Evolutionary conservation across 2,329 filamentous ascomycete species (phyloP), one percentile per base, ranked within the genome.

Genomic region (Coniochaeta prunicola): DNA sequence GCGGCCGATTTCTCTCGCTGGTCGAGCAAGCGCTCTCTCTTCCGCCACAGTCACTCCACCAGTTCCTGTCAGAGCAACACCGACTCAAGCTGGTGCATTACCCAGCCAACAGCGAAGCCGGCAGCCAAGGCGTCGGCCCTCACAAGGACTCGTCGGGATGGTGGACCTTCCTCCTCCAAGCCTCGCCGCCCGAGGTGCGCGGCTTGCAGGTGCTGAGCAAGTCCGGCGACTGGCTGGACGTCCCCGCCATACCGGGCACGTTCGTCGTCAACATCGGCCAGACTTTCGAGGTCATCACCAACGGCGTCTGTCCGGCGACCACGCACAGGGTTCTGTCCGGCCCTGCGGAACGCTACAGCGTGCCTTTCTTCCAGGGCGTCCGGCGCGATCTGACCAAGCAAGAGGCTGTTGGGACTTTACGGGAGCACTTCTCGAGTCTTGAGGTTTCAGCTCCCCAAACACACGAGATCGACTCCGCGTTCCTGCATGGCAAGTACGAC

Each of bases 71-170:
- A 0, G 74, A 79, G 40, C 83, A 86, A 60, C 82, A 87, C 65
- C 79, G 84, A 4, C 74, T 87, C 40, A 85, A 86, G 64, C 71
- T 86, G 2, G 73, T 85, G 2, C 78, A 76, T 57, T 85, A 86
- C 58, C 80, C 81, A 0, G 64, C 70, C 0, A 58, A 61, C 2
- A 55, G 58, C 0, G 60, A 64, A 10, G 48, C 58, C 1, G 57
- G 40, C 15, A 54, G 64, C 3, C 82, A 86, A 69, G 83, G 83
- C 1, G 82, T 86, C 1, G 84, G 83, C 0, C 79, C 84, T 0
- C 83, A 86, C 70, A 86, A 86, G 64, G 82, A 85, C 66, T 85
- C 80, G 0, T 85, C 82, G 0, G 83, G 83, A 3, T 86, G 82
- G 82, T 83, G 84, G 73, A 87, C 84, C 0, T 86, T 87, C 61